These are phyloP conservation scores for Flaveria brownii DNA, from an alignment of 129 eudicot species.

Conservation along the genomic window DNA sequence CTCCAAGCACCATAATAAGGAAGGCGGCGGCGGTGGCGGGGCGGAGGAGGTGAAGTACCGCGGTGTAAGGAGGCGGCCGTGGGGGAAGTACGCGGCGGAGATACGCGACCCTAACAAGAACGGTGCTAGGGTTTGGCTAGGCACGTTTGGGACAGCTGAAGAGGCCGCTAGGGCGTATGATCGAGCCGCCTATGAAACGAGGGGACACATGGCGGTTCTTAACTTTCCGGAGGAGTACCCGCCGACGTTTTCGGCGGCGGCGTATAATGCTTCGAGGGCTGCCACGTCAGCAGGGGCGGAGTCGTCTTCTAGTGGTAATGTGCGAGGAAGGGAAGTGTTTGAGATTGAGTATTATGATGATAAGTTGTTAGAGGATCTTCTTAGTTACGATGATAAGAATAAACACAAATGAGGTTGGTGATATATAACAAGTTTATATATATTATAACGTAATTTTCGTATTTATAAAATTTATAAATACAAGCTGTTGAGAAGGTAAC, in stretches of 20 bases:
- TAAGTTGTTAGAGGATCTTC: conserved; percentile 10
- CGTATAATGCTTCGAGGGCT: conserved; percentile 21
- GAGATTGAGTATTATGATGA: conserved; percentile 9
- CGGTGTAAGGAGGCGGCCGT: conserved; percentile 48
- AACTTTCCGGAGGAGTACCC: conserved; percentile 51
- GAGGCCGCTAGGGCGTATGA: conserved; percentile 61
- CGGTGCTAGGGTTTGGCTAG: conserved; percentile 50
- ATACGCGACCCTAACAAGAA: conserved; percentile 39
- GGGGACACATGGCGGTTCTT: conserved; percentile 52
- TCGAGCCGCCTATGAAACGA: conserved; percentile 42
- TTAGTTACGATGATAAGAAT: neutral
- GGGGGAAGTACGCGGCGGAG: conserved; percentile 56
- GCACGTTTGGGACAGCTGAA: conserved; percentile 51
- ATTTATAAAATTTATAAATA: neutral
- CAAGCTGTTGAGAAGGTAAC: neutral
- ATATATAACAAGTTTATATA: neutral
- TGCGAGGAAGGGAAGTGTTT: conserved; percentile 17
- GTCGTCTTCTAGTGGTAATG: conserved; percentile 21
- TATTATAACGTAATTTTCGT: neutral
- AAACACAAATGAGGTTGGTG: neutral
- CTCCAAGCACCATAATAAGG: conserved; percentile 8
- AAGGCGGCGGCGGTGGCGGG: neutral
- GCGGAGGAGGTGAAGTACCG: conserved; percentile 28
- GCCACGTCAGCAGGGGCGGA: neutral
- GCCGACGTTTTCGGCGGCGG: conserved; percentile 36